Evolutionary conservation across 345 rosid genomes (phyloP), one percentile per base, ranked within the genome.

Genomic region (Syzygium jambos): DNA sequence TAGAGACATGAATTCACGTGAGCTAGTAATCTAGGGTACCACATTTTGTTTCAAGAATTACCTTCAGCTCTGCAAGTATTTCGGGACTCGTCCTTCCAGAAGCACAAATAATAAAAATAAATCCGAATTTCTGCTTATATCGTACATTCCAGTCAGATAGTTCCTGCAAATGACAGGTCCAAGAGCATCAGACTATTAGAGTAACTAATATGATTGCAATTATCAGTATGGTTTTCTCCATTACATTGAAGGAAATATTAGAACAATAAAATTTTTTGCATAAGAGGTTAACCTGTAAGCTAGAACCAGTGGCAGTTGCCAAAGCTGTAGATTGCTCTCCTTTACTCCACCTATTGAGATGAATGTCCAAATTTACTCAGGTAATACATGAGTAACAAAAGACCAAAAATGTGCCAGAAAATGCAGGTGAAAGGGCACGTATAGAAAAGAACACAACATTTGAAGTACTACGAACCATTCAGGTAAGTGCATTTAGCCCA

Each of bases 261-360:
- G 38, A 38, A 52, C 13, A 84, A 52, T 30, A 21, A 21, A 49
- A 84, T 19, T 34, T 38, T 16, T 14, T 56, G 30, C 59, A 53
- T 51, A 84, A 84, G 57, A 89, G 85, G 3, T 86, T 52, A 86
- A 95, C 99, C 96, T 93, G 93, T 85, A 92, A 93, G 89, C 90
- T 92, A 87, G 96, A 91, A 92, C 73, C 88, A 85, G 97, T 92
- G 84, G 98, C 95, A 87, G 99, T 93, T 53, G 99, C 95, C 52
- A 96, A 87, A 87, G 99, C 99, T 25, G 95, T 93, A 27, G 99
- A 93, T 89, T 97, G 98, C 91, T 97, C 99, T 86, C 95, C 93
- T 83, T 91, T 93, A 85, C 98, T 95, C 94, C 94, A 92, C 88
- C 96, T 94, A 80, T 73, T 89, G 27, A 78, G 83, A 86, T 25